Conservation (phyloP, 306 rosid species). For the Vigna trinervia region DNA sequence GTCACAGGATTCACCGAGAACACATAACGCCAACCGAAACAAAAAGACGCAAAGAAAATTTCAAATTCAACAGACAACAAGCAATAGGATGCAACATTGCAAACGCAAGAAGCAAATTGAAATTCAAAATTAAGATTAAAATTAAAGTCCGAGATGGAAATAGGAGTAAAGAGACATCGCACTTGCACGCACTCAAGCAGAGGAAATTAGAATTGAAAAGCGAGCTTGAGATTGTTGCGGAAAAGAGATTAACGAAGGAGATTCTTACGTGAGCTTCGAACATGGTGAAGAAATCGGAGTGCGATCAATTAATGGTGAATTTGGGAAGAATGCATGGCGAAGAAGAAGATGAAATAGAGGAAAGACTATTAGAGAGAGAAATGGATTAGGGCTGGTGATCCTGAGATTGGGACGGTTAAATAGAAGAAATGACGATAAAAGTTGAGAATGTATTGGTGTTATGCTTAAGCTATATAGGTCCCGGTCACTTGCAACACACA, state of each 20-base stretch:
- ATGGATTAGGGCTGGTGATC: constrained; percentile 50
- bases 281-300: constrained; percentile 67
- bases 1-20: background rate
- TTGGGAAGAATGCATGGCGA: constrained; percentile 40
- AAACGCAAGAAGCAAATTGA: background rate
- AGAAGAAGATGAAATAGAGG: constrained; percentile 32
- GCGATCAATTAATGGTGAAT: constrained; percentile 40
- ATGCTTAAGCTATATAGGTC: constrained; percentile 42
- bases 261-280: constrained; percentile 90
- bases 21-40: background rate
- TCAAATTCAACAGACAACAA: background rate
- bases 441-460: background rate
- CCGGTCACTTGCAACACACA: constrained; percentile 37
- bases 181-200: background rate
- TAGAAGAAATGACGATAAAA: constrained; percentile 10
- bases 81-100: background rate
- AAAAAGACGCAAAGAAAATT: background rate
- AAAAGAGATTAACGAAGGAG: background rate
- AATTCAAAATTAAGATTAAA: too few relatives aligned
- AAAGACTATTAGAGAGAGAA: background rate
- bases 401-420: constrained; percentile 33
- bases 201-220: background rate
- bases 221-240: background rate
- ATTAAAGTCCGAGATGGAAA: background rate
- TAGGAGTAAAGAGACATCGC: background rate